Conservation (phyloP, 2,329 filamentous ascomycete genomes). For the Pseudogymnoascus sp. region DNA sequence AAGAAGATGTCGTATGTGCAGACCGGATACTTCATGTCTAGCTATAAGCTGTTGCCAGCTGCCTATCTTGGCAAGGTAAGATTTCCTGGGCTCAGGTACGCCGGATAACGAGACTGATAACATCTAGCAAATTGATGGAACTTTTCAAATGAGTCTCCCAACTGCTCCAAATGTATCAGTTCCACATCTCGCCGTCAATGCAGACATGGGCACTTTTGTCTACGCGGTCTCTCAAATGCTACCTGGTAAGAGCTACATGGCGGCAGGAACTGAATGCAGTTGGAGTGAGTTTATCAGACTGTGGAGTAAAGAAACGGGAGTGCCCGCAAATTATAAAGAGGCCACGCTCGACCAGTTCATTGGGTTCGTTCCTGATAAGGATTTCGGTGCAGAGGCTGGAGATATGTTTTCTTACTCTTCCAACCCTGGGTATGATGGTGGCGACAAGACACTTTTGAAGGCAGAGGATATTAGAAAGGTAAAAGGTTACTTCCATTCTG, state of each 20-base stretch:
- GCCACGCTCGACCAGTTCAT: conserved; percentile 36
- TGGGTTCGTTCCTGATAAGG: conserved; percentile 30
- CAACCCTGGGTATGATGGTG: conserved; percentile 43
- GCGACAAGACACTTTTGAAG: conserved; percentile 33
- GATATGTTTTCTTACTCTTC: conserved; percentile 42
- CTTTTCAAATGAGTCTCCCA: conserved; percentile 41
- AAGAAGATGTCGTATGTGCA: conserved; percentile 43
- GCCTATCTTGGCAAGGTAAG: conserved; percentile 41
- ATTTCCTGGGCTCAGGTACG: background rate
- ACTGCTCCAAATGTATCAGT: conserved; percentile 32
- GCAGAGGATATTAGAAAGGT: conserved; percentile 39
- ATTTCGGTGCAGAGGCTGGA: conserved; percentile 37
- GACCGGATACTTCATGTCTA: conserved; percentile 37
- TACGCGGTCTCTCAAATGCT: conserved; percentile 44
- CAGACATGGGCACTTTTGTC: conserved; percentile 40
- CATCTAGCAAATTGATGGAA: conserved; percentile 33
- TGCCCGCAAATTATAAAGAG: conserved; percentile 33
- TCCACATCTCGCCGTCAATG: conserved; percentile 41
- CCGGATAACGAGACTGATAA: background rate
- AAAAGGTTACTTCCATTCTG: conserved; percentile 16
- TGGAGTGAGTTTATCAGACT: conserved; percentile 40
- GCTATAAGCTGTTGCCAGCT: conserved; percentile 39
- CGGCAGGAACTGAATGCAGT: conserved; percentile 37
- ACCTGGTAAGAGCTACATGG: conserved; percentile 42
- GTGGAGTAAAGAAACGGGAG: conserved; percentile 34